Conservation (phyloP, 2,329 filamentous ascomycete genomes). For the Chaetomiaceae sp. region DNA sequence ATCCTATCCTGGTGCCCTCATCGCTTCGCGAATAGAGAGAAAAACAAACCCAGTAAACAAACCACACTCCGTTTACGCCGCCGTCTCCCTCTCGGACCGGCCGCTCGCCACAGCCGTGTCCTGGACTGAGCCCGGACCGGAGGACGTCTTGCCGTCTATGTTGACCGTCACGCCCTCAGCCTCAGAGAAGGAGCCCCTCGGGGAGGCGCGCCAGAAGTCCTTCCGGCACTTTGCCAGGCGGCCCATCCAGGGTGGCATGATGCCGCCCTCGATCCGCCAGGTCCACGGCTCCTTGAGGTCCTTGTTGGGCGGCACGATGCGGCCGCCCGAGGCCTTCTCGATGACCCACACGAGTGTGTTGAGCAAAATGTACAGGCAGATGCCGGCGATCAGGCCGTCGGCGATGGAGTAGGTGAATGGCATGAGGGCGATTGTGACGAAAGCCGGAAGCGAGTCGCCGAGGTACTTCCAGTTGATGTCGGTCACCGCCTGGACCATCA, state of each 20-base stretch:
- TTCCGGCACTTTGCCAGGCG: slow-evolving; percentile 57
- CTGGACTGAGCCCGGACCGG: slow-evolving; percentile 3
- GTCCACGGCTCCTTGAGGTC: slow-evolving; percentile 75
- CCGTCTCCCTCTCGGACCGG: slow-evolving; percentile 10
- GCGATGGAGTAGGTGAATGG: slow-evolving; percentile 87
- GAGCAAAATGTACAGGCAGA: slow-evolving; percentile 69
- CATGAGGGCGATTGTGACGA: slow-evolving; percentile 79
- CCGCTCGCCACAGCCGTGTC: slow-evolving; percentile 1
- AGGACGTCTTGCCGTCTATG: slow-evolving; percentile 6
- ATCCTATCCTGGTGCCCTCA: too few species aligned
- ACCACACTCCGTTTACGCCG: not conserved
- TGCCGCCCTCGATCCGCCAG: slow-evolving; percentile 66
- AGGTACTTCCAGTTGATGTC: slow-evolving; percentile 89
- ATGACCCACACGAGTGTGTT: slow-evolving; percentile 67
- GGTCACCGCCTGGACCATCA: slow-evolving; percentile 72
- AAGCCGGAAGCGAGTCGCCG: slow-evolving; percentile 77
- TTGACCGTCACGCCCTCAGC: slow-evolving; percentile 13
- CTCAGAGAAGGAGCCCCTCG: slow-evolving; percentile 3
- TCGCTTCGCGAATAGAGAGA: too few species aligned
- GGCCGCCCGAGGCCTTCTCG: slow-evolving; percentile 58
- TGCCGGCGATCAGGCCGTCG: slow-evolving; percentile 76
- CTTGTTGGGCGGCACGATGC: slow-evolving; percentile 68
- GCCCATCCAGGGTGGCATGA: slow-evolving; percentile 68
- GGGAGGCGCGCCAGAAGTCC: slow-evolving; percentile 17
- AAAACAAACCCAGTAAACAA: not conserved